These are phyloP conservation scores for Euphrasia confusa DNA, from an alignment of 257 asterid genomes.

Conservation along the genomic window DNA sequence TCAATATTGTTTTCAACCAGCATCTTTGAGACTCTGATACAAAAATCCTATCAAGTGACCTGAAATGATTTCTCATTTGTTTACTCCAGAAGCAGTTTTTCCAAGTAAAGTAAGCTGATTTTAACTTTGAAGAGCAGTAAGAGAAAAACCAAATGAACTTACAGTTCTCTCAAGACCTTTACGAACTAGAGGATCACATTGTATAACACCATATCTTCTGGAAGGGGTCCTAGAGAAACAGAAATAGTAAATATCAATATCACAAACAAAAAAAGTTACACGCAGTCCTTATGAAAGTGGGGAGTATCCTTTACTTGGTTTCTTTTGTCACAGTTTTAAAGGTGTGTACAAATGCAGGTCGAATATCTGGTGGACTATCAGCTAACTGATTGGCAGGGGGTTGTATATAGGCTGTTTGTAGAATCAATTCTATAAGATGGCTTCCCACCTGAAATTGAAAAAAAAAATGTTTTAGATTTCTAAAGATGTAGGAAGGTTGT, in stretches of 20 bases:
- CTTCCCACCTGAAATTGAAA: conserved; percentile 71
- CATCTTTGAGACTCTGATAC: conserved; percentile 10
- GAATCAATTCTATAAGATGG: conserved; percentile 73
- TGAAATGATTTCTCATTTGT: conserved; percentile 19
- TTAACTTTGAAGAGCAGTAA: conserved; percentile 5
- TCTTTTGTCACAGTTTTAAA: conserved; percentile 48
- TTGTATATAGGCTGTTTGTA: conserved; percentile 86
- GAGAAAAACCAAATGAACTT: conserved; percentile 29
- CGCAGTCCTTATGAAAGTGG: conserved; percentile 8
- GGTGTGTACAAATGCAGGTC: conserved; percentile 90
- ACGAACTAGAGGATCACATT: conserved; percentile 73
- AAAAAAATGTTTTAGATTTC: conserved; percentile 18
- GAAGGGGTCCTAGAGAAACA: conserved; percentile 43
- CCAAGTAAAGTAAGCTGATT: conserved; percentile 9
- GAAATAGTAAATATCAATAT: conserved; percentile 26
- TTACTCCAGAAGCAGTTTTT: conserved; percentile 15
- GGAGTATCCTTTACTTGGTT: conserved; percentile 36
- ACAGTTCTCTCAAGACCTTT: conserved; percentile 90
- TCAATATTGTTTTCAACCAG: conserved; percentile 9
- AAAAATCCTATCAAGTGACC: conserved; percentile 12
- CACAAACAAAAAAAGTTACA: conserved; percentile 20
- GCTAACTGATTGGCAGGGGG: conserved; percentile 54
- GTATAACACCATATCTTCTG: conserved; percentile 81
- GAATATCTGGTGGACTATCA: conserved; percentile 76
- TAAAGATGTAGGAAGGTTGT: not conserved